These are phyloP conservation scores for Malassezia arunalokei DNA, from an alignment of 1,284 basidiomycete genomes.

Conservation along the genomic window DNA sequence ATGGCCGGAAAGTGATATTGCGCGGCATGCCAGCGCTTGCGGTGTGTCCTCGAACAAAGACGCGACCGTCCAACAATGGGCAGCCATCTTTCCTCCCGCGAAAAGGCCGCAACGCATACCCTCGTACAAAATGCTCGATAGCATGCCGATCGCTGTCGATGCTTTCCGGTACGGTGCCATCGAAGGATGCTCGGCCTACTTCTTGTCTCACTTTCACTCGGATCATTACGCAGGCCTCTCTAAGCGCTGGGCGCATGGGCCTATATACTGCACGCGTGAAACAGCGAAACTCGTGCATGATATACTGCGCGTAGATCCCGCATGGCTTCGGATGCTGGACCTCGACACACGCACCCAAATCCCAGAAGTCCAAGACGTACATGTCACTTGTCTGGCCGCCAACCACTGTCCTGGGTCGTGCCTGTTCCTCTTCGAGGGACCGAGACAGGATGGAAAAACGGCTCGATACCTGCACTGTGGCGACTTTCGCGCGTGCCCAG, in stretches of 20 bases:
- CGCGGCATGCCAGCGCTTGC: slow-evolving; percentile 2
- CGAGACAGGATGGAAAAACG: slow-evolving; percentile 3
- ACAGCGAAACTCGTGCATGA: slow-evolving; percentile 82
- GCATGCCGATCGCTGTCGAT: slow-evolving; percentile 93
- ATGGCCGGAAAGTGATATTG: background rate
- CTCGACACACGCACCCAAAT: slow-evolving; percentile 64
- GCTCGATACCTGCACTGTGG: slow-evolving; percentile 93
- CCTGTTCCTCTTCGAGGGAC: slow-evolving; percentile 83
- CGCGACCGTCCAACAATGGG: background rate
- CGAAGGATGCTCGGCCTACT: slow-evolving; percentile 73
- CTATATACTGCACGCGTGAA: slow-evolving; percentile 75
- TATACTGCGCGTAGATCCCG: slow-evolving; percentile 71
- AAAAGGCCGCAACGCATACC: slow-evolving; percentile 10
- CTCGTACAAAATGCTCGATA: slow-evolving; percentile 58
- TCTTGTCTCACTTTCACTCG: slow-evolving; percentile 54
- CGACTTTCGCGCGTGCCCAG: slow-evolving; percentile 52
- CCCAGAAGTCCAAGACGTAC: slow-evolving; percentile 71
- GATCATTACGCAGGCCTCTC: slow-evolving; percentile 48
- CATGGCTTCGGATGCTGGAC: slow-evolving; percentile 75
- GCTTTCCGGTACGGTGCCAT: slow-evolving; percentile 88
- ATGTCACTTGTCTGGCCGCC: slow-evolving; percentile 85
- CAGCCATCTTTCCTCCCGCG: background rate
- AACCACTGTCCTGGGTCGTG: slow-evolving; percentile 90
- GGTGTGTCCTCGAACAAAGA: background rate
- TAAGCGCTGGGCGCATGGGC: slow-evolving; percentile 73